A percentile compares a stretch with the other conserved stretches of the same genome.
Evolutionary conservation across 805 yeast genomes (phyloP).

Genomic region (Candida sakaeoensis): DNA sequence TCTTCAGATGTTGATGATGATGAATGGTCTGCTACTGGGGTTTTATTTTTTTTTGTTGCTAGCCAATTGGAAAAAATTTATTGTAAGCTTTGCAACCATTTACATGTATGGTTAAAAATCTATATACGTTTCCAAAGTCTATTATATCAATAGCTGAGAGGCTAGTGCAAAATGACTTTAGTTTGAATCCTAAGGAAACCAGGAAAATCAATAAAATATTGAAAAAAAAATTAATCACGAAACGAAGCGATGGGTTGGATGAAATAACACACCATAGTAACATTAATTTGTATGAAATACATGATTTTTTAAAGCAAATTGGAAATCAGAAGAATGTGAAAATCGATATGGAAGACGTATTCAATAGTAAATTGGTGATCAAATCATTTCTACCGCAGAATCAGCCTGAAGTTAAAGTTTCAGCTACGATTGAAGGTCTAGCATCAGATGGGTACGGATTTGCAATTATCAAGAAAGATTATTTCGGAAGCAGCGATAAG

Average conservation of each 20-base stretch:
- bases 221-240: constrained; percentile 5
- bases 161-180: neutral
- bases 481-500: constrained; percentile 12
- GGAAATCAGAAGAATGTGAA: neutral
- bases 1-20: too few species aligned
- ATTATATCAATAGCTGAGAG: neutral
- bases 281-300: constrained; percentile 8
- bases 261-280: constrained; percentile 9
- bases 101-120: neutral
- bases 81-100: constrained; percentile 8
- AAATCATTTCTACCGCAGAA: constrained; percentile 6
- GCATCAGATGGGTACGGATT: constrained; percentile 37
- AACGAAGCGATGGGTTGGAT: constrained; percentile 8
- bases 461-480: constrained; percentile 25
- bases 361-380: constrained; percentile 2
- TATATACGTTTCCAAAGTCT: neutral
- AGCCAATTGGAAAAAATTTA: constrained; percentile 5
- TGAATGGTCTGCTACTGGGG: too few species aligned
- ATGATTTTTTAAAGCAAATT: constrained; percentile 5
- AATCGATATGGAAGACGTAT: neutral
- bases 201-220: constrained; percentile 1
- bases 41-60: constrained; percentile 1
- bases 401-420: constrained; percentile 1
- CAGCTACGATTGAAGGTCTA: constrained; percentile 23
- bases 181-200: neutral